Evolutionary conservation across 2,329 filamentous ascomycete genomes (phyloP).

Genomic region (Fusarium kyushuense): DNA sequence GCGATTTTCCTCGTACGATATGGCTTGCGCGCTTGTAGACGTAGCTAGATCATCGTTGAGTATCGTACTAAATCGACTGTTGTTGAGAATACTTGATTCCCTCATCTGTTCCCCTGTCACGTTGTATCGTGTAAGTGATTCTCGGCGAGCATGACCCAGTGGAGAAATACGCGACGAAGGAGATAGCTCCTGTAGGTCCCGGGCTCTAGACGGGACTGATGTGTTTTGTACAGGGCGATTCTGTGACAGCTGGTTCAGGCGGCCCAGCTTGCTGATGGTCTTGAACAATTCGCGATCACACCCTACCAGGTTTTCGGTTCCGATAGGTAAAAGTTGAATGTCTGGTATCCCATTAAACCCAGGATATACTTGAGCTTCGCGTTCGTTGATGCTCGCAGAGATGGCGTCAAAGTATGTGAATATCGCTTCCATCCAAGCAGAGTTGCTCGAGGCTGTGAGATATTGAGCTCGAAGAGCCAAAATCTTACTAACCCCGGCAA

Average conservation of each 20-base stretch:
- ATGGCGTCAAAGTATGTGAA: slow-evolving; percentile 97
- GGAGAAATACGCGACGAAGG: slow-evolving; percentile 57
- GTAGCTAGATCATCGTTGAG: slow-evolving; percentile 67
- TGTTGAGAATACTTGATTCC: slow-evolving; percentile 57
- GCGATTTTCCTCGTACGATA: slow-evolving; percentile 68
- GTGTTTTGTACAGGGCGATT: slow-evolving; percentile 65
- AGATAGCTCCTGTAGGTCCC: slow-evolving; percentile 45
- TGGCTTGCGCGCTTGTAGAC: slow-evolving; percentile 57
- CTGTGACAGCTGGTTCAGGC: slow-evolving; percentile 86
- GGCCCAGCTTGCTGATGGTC: slow-evolving; percentile 83
- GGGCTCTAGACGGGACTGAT: slow-evolving; percentile 24
- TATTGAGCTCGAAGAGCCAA: slow-evolving; percentile 75
- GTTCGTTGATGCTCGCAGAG: slow-evolving; percentile 90
- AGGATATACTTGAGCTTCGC: slow-evolving; percentile 83
- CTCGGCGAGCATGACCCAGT: slow-evolving; percentile 59
- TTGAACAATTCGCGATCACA: slow-evolving; percentile 91
- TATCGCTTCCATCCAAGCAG: slow-evolving; percentile 90
- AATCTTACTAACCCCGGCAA: slow-evolving; percentile 92
- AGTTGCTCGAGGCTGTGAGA: slow-evolving; percentile 69
- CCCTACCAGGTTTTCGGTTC: slow-evolving; percentile 86
- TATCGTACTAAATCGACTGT: slow-evolving; percentile 71
- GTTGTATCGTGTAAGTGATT: slow-evolving; percentile 42
- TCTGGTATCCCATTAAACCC: slow-evolving; percentile 71
- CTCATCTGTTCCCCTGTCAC: slow-evolving; percentile 47
- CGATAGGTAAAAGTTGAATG: slow-evolving; percentile 65